Evolutionary conservation across 2,329 filamentous ascomycete species (phyloP).

Genomic region (Xylariaceae sp.): DNA sequence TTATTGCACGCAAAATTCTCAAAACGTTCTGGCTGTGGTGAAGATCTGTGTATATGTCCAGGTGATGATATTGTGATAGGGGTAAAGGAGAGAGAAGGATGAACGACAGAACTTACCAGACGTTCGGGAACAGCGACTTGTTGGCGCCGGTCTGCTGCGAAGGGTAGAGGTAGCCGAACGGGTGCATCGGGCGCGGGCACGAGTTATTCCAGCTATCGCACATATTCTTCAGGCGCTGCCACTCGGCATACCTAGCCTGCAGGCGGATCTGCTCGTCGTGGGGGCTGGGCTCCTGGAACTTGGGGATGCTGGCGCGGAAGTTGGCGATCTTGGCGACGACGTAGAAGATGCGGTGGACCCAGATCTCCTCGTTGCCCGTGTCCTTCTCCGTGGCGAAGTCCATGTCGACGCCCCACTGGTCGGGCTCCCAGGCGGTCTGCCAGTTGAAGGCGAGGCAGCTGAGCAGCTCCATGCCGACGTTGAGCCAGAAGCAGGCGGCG

Average conservation of each 20-base stretch:
- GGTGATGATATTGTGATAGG: neutral
- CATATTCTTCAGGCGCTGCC: constrained; percentile 77
- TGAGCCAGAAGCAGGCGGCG: constrained; percentile 91
- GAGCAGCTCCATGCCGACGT: constrained; percentile 87
- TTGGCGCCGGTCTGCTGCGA: constrained; percentile 54
- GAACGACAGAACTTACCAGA: constrained; percentile 63
- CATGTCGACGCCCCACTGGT: constrained; percentile 86
- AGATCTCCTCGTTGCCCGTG: constrained; percentile 72
- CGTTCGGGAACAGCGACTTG: constrained; percentile 80
- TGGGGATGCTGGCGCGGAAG: constrained; percentile 72
- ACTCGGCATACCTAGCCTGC: constrained; percentile 71
- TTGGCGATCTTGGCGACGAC: constrained; percentile 86
- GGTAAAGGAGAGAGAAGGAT: neutral
- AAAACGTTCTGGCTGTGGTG: too few species aligned
- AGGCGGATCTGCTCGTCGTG: constrained; percentile 66
- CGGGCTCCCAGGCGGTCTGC: constrained; percentile 84
- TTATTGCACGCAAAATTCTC: neutral
- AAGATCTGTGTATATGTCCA: too few species aligned
- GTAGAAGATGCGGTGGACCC: constrained; percentile 88
- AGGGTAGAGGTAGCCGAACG: constrained; percentile 75
- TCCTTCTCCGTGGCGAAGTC: constrained; percentile 53
- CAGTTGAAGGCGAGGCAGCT: constrained; percentile 87
- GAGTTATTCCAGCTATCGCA: constrained; percentile 81
- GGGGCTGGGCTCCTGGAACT: constrained; percentile 60
- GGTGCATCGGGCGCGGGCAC: constrained; percentile 84